Percentiles rank a stretch among this genome's conserved stretches.
phyloP scores from a whole-genome alignment of 768 basidiomycete genomes.

The Psilocybe subaeruginosa region DNA sequence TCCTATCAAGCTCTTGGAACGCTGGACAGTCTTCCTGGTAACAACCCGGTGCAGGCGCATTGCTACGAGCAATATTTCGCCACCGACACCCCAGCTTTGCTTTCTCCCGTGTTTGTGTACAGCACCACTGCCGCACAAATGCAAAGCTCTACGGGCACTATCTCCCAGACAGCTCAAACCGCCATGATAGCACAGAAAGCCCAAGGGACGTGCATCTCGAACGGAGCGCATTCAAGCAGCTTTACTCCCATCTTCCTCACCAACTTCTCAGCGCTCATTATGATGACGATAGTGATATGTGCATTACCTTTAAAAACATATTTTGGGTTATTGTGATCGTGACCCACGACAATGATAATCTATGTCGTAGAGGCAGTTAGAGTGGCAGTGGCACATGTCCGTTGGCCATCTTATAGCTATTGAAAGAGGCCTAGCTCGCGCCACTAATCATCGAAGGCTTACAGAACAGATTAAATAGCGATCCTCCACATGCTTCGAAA shows the following conservation, averaged over 20 bases:
- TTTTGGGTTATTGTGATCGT: too few species aligned
- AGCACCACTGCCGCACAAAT: conserved; percentile 3
- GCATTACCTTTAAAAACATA: not conserved
- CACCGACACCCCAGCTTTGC: conserved; percentile 25
- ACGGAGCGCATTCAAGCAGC: conserved; percentile 10
- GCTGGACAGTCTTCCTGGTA: conserved; percentile 26
- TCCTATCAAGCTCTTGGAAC: conserved; percentile 16
- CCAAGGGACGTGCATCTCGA: conserved; percentile 25
- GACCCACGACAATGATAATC: too few species aligned
- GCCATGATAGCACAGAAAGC: conserved; percentile 22
- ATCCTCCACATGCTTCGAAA: too few species aligned
- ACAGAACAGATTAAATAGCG: too few species aligned
- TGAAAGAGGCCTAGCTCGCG: too few species aligned
- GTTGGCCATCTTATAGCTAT: too few species aligned
- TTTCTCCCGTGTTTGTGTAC: conserved; percentile 29
- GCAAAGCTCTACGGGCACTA: conserved; percentile 22
- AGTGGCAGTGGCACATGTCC: too few species aligned
- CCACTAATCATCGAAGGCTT: too few species aligned
- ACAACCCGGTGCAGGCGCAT: conserved; percentile 29
- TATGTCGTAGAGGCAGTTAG: too few species aligned
- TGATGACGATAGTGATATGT: not conserved
- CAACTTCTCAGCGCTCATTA: not conserved
- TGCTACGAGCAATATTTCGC: conserved; percentile 31
- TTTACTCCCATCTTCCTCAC: not conserved
- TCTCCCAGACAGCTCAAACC: conserved; percentile 24